Evolutionary conservation across 2,329 filamentous ascomycete genomes (phyloP), one percentile per base, ranked within the genome.

Genomic region (Aspergillus ochraceoroseus): DNA sequence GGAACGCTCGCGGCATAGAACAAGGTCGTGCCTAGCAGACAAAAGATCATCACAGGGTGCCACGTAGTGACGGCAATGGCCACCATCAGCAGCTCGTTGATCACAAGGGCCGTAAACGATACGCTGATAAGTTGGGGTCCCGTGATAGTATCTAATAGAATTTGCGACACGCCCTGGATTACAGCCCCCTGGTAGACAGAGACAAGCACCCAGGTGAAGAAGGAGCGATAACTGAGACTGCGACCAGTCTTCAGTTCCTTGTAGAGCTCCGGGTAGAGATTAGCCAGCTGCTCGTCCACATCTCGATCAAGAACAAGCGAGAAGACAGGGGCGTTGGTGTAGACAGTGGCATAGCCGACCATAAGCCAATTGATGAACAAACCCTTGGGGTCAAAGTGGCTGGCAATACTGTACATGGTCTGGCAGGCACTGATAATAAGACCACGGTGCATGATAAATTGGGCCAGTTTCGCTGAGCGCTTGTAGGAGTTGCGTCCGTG

Each of bases 401-500:
- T 83, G 4, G 90, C 89, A 47, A 96, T 94, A 62, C 86, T 94
- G 71, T 90, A 98, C 75, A 98, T 88, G 0, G 92, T 96, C 69
- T 98, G 92, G 56, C 89, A 95, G 18, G 96, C 88, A 38, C 80
- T 83, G 58, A 98, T 94, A 57, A 98, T 95, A 30, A 98, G 72
- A 35, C 92, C 92, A 56, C 92, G 85, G 62, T 98, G 94, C 56
- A 98, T 98, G 56, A 98, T 90, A 65, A 98, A 98, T 63, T 96
- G 94, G 0, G 87, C 88, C 15, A 98, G 77, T 68, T 98, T 98
- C 18, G 92, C 92, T 44, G 82, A 87, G 31, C 94, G 80, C 67
- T 96, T 96, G 73, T 98, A 98, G 54, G 83, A 90, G 68, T 98
- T 98, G 20, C 94, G 82, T 1, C 92, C 92, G 62, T 98, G 94